Percentiles rank a stretch among this genome's conserved stretches.
phyloP scores from a whole-genome alignment of 306 rosid genomes.

The Trifolium dubium region DNA sequence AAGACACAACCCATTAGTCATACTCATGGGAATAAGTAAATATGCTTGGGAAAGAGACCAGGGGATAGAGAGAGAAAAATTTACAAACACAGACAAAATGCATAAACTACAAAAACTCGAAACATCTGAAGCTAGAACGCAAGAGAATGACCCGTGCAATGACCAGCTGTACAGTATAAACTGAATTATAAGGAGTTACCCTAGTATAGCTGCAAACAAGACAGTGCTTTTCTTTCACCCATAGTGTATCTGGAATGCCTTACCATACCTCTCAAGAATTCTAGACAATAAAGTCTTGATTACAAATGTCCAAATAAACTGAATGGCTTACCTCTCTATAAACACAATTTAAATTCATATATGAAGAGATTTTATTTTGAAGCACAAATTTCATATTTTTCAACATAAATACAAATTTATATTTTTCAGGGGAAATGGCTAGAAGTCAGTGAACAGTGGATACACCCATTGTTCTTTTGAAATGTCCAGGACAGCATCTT shows the following conservation, averaged over 20 bases:
- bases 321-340: background rate
- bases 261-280: background rate
- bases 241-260: conserved; percentile 3
- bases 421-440: conserved; percentile 7
- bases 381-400: background rate
- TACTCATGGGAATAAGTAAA: conserved; percentile 1
- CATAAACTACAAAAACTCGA: conserved; percentile 13
- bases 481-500: background rate
- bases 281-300: background rate
- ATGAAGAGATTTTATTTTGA: conserved; percentile 10
- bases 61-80: background rate
- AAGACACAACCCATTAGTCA: background rate
- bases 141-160: conserved; percentile 11
- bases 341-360: too few relatives aligned
- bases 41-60: background rate
- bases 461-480: too few relatives aligned
- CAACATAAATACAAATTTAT: conserved; percentile 15
- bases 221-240: conserved; percentile 15
- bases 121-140: conserved; percentile 17
- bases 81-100: background rate
- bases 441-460: background rate
- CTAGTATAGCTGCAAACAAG: background rate
- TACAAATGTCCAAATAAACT: background rate
- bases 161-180: conserved; percentile 2
- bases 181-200: conserved; percentile 5